A percentile compares a stretch with the other conserved stretches of the same genome.
Conservation (phyloP, 108 stramenopile species). For the Phaeodactylum tricornutum region DNA sequence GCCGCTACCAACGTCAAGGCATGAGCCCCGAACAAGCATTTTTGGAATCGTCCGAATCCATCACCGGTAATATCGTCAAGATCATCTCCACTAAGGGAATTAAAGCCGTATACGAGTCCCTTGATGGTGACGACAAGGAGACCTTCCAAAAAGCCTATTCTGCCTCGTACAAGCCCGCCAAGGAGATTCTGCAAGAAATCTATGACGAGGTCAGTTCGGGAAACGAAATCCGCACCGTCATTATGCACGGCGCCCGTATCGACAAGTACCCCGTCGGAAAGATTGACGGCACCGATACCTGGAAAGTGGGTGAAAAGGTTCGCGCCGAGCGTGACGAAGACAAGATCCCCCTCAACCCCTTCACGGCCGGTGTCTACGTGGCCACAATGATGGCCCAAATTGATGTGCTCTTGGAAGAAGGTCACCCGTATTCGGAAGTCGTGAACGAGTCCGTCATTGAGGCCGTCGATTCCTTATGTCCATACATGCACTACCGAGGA, state of each 20-base stretch:
- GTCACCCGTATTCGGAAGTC: conserved; percentile 98
- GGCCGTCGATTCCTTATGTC: conserved; percentile 96
- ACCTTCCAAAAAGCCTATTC: conserved; percentile 90
- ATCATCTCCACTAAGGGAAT: conserved; percentile 93
- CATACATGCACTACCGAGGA: conserved; percentile 99
- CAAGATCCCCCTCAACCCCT: conserved; percentile 95
- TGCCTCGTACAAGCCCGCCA: conserved; percentile 91
- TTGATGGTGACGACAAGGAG: conserved; percentile 79
- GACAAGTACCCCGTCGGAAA: conserved; percentile 92
- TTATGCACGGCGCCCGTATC: conserved; percentile 92
- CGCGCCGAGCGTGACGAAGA: conserved; percentile 91
- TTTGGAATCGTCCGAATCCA: conserved; percentile 87
- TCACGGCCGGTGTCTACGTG: conserved; percentile 97
- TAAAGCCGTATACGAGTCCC: conserved; percentile 90
- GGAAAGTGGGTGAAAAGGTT: conserved; percentile 93
- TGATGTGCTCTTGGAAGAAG: conserved; percentile 92
- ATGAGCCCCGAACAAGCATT: conserved; percentile 94
- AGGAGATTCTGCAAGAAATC: conserved; percentile 98
- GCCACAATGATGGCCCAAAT: conserved; percentile 99
- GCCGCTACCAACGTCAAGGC: conserved; percentile 93
- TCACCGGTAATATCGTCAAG: conserved; percentile 96
- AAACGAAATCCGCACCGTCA: conserved; percentile 96
- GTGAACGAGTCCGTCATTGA: conserved; percentile 99
- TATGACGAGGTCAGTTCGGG: conserved; percentile 96
- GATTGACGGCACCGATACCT: conserved; percentile 97